Conservation (phyloP, 2,329 filamentous ascomycete genomes). For the Neoscytalidium dimidiatum region DNA sequence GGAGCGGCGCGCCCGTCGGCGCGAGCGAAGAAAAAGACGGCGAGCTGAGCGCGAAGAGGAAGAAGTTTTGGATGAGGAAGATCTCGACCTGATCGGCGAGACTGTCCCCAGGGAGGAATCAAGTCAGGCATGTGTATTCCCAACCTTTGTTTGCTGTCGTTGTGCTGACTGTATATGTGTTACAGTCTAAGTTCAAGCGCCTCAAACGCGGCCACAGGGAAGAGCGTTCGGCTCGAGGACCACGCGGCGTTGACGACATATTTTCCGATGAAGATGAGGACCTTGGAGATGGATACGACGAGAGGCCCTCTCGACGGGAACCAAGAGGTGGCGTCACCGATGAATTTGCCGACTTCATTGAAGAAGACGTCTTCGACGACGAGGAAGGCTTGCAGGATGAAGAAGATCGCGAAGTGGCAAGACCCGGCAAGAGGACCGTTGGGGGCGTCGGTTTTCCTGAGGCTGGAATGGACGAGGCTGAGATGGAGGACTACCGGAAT, state of each 20-base stretch:
- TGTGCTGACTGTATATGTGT: slow-evolving; percentile 11
- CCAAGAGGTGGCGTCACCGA: slow-evolving; percentile 28
- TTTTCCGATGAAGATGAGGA: slow-evolving; percentile 94
- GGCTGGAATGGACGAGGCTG: slow-evolving; percentile 84
- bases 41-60: slow-evolving; percentile 77
- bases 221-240: slow-evolving; percentile 61
- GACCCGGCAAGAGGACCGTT: slow-evolving; percentile 70
- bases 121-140: background rate
- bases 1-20: slow-evolving; percentile 57
- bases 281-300: slow-evolving; percentile 52
- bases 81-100: slow-evolving; percentile 68
- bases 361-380: slow-evolving; percentile 71
- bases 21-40: slow-evolving; percentile 76
- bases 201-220: slow-evolving; percentile 89
- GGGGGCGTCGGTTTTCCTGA: slow-evolving; percentile 72
- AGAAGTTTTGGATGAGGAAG: slow-evolving; percentile 91
- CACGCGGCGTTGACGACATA: slow-evolving; percentile 82
- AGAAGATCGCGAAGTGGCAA: slow-evolving; percentile 79
- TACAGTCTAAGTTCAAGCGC: slow-evolving; percentile 88
- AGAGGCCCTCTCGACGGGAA: slow-evolving; percentile 27
- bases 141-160: background rate
- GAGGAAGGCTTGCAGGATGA: slow-evolving; percentile 78
- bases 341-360: slow-evolving; percentile 76
- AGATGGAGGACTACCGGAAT: slow-evolving; percentile 91
- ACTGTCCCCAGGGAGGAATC: slow-evolving; percentile 12